phyloP scores from a whole-genome alignment of 371 early-diverging fungal genomes.

The Circinella minor region DNA sequence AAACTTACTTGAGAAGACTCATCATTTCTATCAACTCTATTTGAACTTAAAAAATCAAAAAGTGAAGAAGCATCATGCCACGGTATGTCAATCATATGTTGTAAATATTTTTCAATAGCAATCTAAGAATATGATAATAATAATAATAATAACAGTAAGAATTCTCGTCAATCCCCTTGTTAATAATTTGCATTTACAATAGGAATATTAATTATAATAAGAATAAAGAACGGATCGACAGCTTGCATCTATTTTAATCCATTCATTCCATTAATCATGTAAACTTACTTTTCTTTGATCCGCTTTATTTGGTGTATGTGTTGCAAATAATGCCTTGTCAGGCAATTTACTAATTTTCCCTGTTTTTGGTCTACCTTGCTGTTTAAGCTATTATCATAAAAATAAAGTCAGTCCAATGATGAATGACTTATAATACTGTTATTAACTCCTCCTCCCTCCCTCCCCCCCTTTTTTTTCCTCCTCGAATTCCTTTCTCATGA shows the following conservation, averaged over 20 bases:
- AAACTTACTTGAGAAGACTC: constrained; percentile 9
- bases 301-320: constrained; percentile 69
- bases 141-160: background rate
- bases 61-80: constrained; percentile 61
- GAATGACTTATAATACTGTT: background rate
- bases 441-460: background rate
- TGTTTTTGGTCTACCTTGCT: constrained; percentile 36
- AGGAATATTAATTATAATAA: background rate
- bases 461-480: too few species aligned
- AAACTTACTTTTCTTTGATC: constrained; percentile 53
- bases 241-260: too few species aligned
- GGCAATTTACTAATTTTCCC: constrained; percentile 70
- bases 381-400: constrained; percentile 54
- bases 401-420: background rate
- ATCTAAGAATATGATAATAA: constrained; percentile 25
- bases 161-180: background rate
- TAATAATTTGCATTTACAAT: background rate
- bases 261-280: too few species aligned
- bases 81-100: constrained; percentile 57
- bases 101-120: constrained; percentile 75
- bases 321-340: constrained; percentile 76
- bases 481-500: too few species aligned
- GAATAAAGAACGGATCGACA: background rate
- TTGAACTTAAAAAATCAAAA: constrained; percentile 69
- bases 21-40: constrained; percentile 44